A percentile compares a stretch with the other conserved stretches of the same genome.
These are phyloP conservation scores for Stenocarpella maydis DNA, from an alignment of 2,329 filamentous ascomycete species.

Conservation along the genomic window DNA sequence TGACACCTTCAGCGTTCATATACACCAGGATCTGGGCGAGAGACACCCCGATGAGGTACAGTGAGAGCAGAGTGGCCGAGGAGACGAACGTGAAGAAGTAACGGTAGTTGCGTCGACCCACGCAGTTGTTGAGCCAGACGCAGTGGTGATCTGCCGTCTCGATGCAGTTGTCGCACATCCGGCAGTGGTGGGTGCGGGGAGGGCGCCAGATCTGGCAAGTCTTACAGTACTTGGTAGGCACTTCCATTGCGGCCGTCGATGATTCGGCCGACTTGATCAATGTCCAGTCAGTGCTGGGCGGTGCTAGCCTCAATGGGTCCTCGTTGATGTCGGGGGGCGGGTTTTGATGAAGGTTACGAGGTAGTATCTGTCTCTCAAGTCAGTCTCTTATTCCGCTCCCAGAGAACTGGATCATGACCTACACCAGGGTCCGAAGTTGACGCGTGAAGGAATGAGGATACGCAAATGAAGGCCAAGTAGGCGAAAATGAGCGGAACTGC, in stretches of 20 bases:
- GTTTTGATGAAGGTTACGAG: conserved; percentile 89
- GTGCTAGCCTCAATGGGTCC: conserved; percentile 82
- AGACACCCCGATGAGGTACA: conserved; percentile 79
- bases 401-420: conserved; percentile 51
- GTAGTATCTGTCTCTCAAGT: conserved; percentile 73
- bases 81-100: conserved; percentile 95
- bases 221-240: conserved; percentile 97
- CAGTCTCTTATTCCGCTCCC: conserved; percentile 1
- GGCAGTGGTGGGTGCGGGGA: conserved; percentile 93
- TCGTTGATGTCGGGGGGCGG: conserved; percentile 78
- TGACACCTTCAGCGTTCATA: conserved; percentile 66
- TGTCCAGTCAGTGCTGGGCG: conserved; percentile 92
- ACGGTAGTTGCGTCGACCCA: conserved; percentile 95
- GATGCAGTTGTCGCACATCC: conserved; percentile 95
- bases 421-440: conserved; percentile 93
- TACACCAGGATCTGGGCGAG: conserved; percentile 85
- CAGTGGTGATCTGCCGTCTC: conserved; percentile 98
- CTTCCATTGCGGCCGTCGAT: conserved; percentile 89
- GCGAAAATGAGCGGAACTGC: conserved; percentile 89
- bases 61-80: conserved; percentile 76
- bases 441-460: conserved; percentile 94
- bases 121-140: conserved; percentile 98
- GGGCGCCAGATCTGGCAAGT: conserved; percentile 98
- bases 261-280: conserved; percentile 83
- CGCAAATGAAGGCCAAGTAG: conserved; percentile 88